These are phyloP conservation scores for Gossypium schwendimanii DNA, from an alignment of 441 rosid genomes.

Conservation along the genomic window DNA sequence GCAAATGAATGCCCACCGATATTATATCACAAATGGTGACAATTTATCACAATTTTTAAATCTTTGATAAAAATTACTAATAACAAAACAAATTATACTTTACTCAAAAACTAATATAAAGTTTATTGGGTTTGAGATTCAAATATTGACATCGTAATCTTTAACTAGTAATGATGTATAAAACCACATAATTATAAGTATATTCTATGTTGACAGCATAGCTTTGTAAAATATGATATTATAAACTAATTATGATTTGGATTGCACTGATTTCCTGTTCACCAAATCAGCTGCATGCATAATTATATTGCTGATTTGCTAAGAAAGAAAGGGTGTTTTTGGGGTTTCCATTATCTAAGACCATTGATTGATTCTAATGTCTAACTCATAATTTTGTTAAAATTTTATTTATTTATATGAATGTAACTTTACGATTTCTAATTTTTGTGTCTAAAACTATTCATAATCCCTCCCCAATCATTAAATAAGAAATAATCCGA, in stretches of 20 bases:
- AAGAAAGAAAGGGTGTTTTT: not conserved
- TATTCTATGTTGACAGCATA: not conserved
- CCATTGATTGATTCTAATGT: too few relatives aligned
- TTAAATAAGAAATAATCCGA: too few relatives aligned
- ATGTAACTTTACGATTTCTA: too few relatives aligned
- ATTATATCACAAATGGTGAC: not conserved
- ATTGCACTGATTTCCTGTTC: not conserved
- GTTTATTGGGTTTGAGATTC: too few relatives aligned
- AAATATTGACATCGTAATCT: too few relatives aligned
- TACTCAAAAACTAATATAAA: too few relatives aligned
- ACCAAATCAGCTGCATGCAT: not conserved
- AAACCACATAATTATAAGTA: not conserved
- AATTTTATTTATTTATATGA: too few relatives aligned
- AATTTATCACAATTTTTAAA: not conserved
- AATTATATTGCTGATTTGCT: not conserved
- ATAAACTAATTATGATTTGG: not conserved
- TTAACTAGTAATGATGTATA: too few relatives aligned
- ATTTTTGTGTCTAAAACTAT: too few relatives aligned
- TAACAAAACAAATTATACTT: too few relatives aligned
- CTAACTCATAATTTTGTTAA: too few relatives aligned
- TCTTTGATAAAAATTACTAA: not conserved
- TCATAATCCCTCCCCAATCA: rapidly evolving
- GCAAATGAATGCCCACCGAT: not conserved
- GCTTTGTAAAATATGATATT: not conserved
- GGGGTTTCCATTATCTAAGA: too few relatives aligned